Evolutionary conservation across 2,329 filamentous ascomycete genomes (phyloP), one percentile per base, ranked within the genome.

Genomic region (Cercospora sp.): DNA sequence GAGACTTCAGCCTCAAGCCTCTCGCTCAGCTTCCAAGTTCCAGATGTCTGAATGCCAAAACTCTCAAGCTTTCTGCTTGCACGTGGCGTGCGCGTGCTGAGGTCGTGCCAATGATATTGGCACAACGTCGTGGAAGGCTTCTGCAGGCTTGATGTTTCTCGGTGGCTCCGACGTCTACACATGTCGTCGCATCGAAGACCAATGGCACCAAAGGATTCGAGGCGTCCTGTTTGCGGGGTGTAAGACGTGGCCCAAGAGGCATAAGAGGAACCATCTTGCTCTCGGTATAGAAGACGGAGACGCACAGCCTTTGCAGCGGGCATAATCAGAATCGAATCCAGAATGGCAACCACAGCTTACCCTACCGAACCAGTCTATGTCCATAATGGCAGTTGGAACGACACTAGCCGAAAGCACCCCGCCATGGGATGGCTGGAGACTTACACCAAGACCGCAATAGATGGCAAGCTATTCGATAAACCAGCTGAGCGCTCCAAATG

Each of bases 371-470:
- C 69, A 55, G 69, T 66, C 60, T 76, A 73, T 62, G 63, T 76
- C 64, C 63, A 70, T 59, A 49, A 66, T 8, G 73, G 71, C 21
- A 57, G 28, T 49, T 75, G 74, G 71, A 68, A 68, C 63, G 66
- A 69, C n/a, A 65, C 70, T 2, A 71, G 67, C 24, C 74, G 73
- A 26, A 40, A 64, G 16, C 74, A 76, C 53, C 73, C 74, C 13
- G 69, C 68, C 13, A 71, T 75, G 72, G 71, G 70, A 30, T 77
- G 70, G 69, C 73, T 76, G 70, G 70, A 74, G 40, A 26, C 71
- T 10, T 76, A 75, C 70, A 74, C 74, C 30, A 61, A 28, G 9
- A 63, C 61, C 63, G 65, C 70, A 51, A 64, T 74, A 65, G 72
- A 74, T 21, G 60, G 13, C 37, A 45, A 32, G 26, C 37, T n/a